Evolutionary conservation across 2,329 filamentous ascomycete genomes (phyloP).

Genomic region (Apiospora phragmitis): DNA sequence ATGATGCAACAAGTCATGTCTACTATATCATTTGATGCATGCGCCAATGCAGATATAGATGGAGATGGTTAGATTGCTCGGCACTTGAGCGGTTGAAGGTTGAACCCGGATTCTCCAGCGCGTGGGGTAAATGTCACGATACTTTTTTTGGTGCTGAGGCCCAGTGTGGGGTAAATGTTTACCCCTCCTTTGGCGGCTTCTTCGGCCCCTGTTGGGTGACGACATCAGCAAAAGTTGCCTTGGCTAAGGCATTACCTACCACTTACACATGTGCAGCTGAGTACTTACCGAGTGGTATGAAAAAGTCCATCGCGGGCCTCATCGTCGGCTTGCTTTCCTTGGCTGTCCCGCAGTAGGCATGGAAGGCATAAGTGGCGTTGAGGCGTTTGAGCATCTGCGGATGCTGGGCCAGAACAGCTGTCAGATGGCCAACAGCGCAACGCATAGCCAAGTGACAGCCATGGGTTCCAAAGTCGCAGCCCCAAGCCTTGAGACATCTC

Average conservation of each 20-base stretch:
- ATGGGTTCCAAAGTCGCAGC: no score
- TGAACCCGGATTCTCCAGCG: background rate
- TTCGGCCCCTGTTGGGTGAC: background rate
- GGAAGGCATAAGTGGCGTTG: no score
- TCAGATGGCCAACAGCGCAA: no score
- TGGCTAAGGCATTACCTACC: background rate
- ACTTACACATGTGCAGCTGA: background rate
- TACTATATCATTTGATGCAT: no score
- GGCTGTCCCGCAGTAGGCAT: no score
- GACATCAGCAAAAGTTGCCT: background rate
- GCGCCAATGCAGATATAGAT: background rate
- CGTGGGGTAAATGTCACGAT: slow-evolving; percentile 8
- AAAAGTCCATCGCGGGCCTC: no score
- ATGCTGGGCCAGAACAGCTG: no score
- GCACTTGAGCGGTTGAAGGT: background rate
- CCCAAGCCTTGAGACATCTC: no score
- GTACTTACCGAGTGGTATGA: no score
- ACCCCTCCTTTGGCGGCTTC: background rate
- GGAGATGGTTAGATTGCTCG: background rate
- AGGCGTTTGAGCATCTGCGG: no score
- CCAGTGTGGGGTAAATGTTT: slow-evolving; percentile 10
- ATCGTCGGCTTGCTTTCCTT: no score
- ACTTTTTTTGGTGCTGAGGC: background rate
- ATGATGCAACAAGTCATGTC: background rate
- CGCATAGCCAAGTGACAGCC: no score